Percentiles rank a stretch among this genome's conserved stretches.
Evolutionary conservation across 2,329 filamentous ascomycete genomes (phyloP).

Genomic region (Tolypocladium guangdongense): DNA sequence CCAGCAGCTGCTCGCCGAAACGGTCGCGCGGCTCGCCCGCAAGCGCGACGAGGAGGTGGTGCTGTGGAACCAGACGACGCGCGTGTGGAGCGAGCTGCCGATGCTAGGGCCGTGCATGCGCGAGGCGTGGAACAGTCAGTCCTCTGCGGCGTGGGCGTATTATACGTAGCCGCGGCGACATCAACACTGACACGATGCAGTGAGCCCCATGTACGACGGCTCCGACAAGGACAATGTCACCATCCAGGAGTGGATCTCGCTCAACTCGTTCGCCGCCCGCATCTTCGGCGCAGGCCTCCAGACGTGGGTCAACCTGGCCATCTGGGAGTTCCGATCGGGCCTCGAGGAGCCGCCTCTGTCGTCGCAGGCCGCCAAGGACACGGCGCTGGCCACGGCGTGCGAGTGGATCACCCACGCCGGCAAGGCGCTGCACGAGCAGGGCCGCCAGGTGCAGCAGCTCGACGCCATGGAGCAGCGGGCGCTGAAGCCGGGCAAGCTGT

Average conservation of each 20-base stretch:
- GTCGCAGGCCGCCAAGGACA: conserved; percentile 8
- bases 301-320: conserved; percentile 15
- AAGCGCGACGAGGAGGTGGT: conserved; percentile 11
- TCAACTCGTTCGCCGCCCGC: conserved; percentile 23
- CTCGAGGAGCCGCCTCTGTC: conserved; percentile 15
- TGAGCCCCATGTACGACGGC: conserved; percentile 12
- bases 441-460: conserved; percentile 6
- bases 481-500: conserved; percentile 11
- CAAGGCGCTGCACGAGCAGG: conserved; percentile 10
- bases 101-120: conserved; percentile 18
- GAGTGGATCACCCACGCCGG: conserved; percentile 21
- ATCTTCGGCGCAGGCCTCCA: conserved; percentile 12
- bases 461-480: conserved; percentile 9
- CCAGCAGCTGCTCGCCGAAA: conserved; percentile 11
- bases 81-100: conserved; percentile 19
- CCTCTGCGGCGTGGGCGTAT: too few species aligned
- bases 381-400: conserved; percentile 10
- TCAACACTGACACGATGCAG: conserved; percentile 4
- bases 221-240: conserved; percentile 9
- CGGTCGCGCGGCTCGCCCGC: conserved; percentile 11
- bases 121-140: conserved; percentile 18
- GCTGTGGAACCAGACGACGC: conserved; percentile 15
- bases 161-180: neutral
- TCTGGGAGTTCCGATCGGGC: conserved; percentile 18
- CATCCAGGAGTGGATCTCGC: conserved; percentile 16